Evolutionary conservation across 352 stramenopile genomes (phyloP).

Genomic region (Phytopythium boreale): DNA sequence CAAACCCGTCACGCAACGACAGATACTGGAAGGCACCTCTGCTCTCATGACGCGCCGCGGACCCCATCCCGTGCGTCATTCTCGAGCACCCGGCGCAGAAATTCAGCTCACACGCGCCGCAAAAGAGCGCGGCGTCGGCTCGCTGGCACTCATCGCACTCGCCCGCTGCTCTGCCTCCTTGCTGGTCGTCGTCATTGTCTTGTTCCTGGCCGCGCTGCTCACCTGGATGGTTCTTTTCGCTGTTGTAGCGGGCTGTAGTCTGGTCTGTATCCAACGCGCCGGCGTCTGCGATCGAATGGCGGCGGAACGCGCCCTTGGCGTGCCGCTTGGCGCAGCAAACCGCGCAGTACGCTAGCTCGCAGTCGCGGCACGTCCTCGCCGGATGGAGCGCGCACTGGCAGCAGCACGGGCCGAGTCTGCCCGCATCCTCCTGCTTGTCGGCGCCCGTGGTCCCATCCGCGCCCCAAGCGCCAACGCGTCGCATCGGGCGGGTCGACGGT

Average conservation of each 20-base stretch:
- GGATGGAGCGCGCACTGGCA: constrained; percentile 25
- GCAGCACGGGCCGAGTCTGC: neutral
- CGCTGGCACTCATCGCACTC: constrained; percentile 48
- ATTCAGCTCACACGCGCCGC: constrained; percentile 42
- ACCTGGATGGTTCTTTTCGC: no score
- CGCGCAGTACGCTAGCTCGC: constrained; percentile 34
- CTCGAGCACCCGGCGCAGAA: constrained; percentile 39
- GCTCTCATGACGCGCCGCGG: neutral
- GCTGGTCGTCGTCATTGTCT: neutral
- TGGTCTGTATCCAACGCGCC: neutral
- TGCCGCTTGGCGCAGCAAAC: constrained; percentile 8
- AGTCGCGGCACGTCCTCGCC: constrained; percentile 19
- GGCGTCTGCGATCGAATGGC: neutral
- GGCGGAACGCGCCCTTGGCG: neutral
- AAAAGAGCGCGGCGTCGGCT: constrained; percentile 26
- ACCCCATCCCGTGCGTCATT: neutral
- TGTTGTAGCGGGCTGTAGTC: no score
- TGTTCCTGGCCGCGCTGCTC: neutral
- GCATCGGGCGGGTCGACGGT: neutral
- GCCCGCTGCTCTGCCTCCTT: neutral
- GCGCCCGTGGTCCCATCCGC: neutral
- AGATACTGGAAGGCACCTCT: neutral
- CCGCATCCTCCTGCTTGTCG: neutral
- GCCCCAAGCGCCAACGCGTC: neutral
- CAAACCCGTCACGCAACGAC: neutral